These are phyloP conservation scores for Lodderomyces beijingensis DNA, from an alignment of 1,139 yeast genomes.

Conservation along the genomic window DNA sequence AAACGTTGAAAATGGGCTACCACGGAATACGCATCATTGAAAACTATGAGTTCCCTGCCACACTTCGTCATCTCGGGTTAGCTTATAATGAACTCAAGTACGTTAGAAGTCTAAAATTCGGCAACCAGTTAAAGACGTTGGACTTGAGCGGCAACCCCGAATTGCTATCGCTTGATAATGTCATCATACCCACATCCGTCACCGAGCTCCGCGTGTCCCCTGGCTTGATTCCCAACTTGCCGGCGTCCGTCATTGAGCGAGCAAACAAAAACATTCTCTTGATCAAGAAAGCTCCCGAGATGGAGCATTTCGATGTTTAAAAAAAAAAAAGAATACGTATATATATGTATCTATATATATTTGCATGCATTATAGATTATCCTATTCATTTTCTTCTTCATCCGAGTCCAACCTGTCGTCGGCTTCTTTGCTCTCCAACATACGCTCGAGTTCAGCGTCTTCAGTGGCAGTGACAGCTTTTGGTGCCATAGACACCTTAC, in stretches of 20 bases:
- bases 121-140: conserved; percentile 28
- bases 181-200: conserved; percentile 36
- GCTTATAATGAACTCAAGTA: conserved; percentile 39
- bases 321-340: not conserved
- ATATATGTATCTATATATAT: not conserved
- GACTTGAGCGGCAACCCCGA: conserved; percentile 46
- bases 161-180: conserved; percentile 34
- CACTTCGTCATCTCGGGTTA: conserved; percentile 29
- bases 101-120: conserved; percentile 36
- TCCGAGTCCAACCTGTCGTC: conserved; percentile 44
- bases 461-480: conserved; percentile 98
- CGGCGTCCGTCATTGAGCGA: conserved; percentile 37
- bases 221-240: conserved; percentile 33
- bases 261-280: conserved; percentile 35
- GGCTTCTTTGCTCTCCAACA: conserved; percentile 58
- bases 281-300: conserved; percentile 21
- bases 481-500: conserved; percentile 96
- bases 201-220: conserved; percentile 35
- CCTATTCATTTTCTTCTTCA: conserved; percentile 23
- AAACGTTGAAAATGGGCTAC: conserved; percentile 35
- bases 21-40: conserved; percentile 40
- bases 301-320: not conserved
- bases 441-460: conserved; percentile 95
- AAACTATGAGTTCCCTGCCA: conserved; percentile 36
- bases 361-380: not conserved